Evolutionary conservation across 768 basidiomycete species (phyloP).

Genomic region (Piloderma croceum): DNA sequence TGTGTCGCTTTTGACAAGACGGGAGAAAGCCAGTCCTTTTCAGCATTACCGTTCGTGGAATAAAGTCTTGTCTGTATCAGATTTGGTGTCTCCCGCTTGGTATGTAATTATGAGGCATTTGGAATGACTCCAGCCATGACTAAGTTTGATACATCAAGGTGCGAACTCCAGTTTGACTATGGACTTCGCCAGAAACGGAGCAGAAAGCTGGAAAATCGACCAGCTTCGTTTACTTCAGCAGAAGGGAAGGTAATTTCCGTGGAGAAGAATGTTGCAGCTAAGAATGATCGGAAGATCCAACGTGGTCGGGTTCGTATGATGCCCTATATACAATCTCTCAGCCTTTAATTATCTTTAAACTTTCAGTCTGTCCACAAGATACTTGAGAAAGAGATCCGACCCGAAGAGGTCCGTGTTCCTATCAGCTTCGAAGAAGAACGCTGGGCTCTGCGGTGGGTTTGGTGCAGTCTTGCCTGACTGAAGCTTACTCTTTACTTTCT

Average conservation of each 20-base stretch:
- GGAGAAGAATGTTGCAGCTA: conserved; percentile 41
- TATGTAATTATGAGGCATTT: conserved; percentile 33
- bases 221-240: conserved; percentile 48
- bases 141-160: conserved; percentile 40
- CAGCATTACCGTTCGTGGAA: conserved; percentile 39
- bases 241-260: conserved; percentile 59
- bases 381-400: conserved; percentile 67
- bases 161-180: conserved; percentile 77
- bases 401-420: conserved; percentile 49
- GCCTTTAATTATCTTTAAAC: background rate
- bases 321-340: background rate
- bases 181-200: conserved; percentile 55
- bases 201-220: conserved; percentile 44
- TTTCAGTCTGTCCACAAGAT: conserved; percentile 66
- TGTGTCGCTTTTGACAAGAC: background rate
- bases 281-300: conserved; percentile 49
- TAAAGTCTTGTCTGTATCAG: conserved; percentile 51
- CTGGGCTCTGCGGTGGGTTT: conserved; percentile 67
- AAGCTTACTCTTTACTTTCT: background rate
- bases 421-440: conserved; percentile 57
- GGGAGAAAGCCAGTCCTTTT: conserved; percentile 29
- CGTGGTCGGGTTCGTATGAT: conserved; percentile 47
- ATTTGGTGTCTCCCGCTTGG: conserved; percentile 59
- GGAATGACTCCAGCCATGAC: background rate
- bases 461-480: background rate